Percentiles rank a stretch among this genome's conserved stretches.
These are phyloP conservation scores for Ophiostoma piceae DNA, from an alignment of 2,329 filamentous ascomycete genomes.

Conservation along the genomic window DNA sequence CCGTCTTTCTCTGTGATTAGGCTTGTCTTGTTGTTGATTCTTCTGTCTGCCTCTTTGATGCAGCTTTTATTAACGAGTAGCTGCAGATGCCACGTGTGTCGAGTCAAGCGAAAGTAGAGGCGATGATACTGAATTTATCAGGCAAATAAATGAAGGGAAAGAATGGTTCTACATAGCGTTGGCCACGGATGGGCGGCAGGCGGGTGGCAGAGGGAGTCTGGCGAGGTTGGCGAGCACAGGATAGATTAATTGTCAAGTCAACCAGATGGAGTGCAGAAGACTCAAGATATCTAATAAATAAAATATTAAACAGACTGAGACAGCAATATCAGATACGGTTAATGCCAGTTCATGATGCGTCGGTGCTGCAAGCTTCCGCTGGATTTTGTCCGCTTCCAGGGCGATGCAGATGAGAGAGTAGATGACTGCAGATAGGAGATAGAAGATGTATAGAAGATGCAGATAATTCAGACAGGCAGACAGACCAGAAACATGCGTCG, in stretches of 20 bases:
- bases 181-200: constrained; percentile 20
- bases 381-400: constrained; percentile 18
- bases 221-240: constrained; percentile 13
- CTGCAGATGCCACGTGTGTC: constrained; percentile 46
- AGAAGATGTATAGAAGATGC: neutral
- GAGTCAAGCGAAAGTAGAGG: constrained; percentile 38
- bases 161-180: constrained; percentile 15
- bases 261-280: neutral
- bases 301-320: constrained; percentile 15
- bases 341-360: constrained; percentile 21
- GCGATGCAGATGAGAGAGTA: neutral
- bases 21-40: neutral
- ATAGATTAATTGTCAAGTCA: neutral
- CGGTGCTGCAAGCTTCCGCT: constrained; percentile 25
- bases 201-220: constrained; percentile 4
- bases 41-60: neutral
- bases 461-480: too few relatives aligned
- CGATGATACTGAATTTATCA: neutral
- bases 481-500: neutral
- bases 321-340: constrained; percentile 14
- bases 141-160: neutral
- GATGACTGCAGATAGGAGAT: neutral
- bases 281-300: neutral
- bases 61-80: constrained; percentile 18
- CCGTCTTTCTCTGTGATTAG: constrained; percentile 1